Percentiles rank a stretch among this genome's conserved stretches.
These are phyloP conservation scores for Carpinus fangiana DNA, from an alignment of 306 rosid genomes.

Conservation along the genomic window DNA sequence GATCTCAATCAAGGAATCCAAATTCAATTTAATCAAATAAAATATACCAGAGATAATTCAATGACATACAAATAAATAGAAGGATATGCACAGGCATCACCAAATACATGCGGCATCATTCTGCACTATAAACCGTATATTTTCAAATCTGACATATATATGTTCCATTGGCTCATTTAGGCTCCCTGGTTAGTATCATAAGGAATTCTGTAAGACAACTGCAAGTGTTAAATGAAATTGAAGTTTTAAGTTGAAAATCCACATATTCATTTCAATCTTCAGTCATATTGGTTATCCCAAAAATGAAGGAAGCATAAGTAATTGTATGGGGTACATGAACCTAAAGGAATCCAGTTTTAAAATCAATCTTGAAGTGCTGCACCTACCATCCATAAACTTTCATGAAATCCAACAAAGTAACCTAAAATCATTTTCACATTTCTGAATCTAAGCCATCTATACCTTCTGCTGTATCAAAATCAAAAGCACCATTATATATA, in stretches of 20 bases:
- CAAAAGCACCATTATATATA: not conserved
- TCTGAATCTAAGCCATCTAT: not conserved
- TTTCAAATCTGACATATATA: not conserved
- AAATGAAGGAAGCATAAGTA: too few relatives aligned
- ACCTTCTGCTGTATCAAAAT: not conserved
- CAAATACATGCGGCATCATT: not conserved
- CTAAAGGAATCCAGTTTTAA: too few relatives aligned
- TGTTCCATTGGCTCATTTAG: not conserved
- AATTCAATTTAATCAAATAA: not conserved
- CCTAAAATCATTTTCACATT: too few relatives aligned
- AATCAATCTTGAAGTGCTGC: not conserved
- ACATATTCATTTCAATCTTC: not conserved
- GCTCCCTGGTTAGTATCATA: not conserved
- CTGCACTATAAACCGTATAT: not conserved
- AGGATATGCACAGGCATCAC: not conserved
- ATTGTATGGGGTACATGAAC: too few relatives aligned
- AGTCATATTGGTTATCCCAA: too few relatives aligned
- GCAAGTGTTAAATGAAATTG: not conserved
- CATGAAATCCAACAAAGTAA: not conserved
- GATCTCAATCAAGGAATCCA: not conserved
- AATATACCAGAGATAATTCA: not conserved
- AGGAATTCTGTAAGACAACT: not conserved
- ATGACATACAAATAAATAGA: not conserved
- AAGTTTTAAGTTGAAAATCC: not conserved
- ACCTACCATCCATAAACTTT: too few relatives aligned